Base-by-base conservation (phyloP, 1,284 basidiomycete species). In the Rhizoctonia solani region DNA sequence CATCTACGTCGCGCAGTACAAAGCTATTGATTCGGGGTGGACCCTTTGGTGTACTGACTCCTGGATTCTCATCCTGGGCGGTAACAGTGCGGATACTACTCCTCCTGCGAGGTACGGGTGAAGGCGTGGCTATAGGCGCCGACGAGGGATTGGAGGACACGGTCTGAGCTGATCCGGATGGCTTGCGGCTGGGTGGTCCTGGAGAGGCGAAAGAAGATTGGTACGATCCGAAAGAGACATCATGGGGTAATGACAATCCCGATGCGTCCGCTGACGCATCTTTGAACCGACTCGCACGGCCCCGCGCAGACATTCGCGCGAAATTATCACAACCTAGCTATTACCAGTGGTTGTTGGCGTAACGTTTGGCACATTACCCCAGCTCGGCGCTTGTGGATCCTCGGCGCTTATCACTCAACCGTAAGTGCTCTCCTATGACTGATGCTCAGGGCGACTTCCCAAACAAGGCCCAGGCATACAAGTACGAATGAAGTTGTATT, bases 11-110 rank as follows among this genome's bases (percentile, higher is more conserved):
- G 25, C 59, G 59, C 14, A 63, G 59, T 2, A 49, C 59, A 52
- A 63, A 63, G 59, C 59, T 63, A 25, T 63, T 63, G 30, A 63
- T 63, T 11, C 59, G 59, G 9, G 50, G 59, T 16, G 59, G 59
- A 6, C 59, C 59, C 19, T 50, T 23, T 2, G 59, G 49, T 9
- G 59, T 63, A 13, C 47, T 39, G 21, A 19, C n/a, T n/a, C n/a
- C n/a, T n/a, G n/a, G 30, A 14, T 34, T 52, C 21, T 63, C 59
- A 23, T 63, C 59, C 16, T 23, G 21, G 2, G 23, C 59, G 29
- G 59, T 63, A 4, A 63, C 23, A n/a, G 59, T 63, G 13, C 47
- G 47, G 14, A 37, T 42, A 41, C 59, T 63, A 53, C 59, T 63
- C 5, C 47, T 30, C 9, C 59, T 47, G 16, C 59, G 59, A 37